These are phyloP conservation scores for Exobasidium cylindrosporum DNA, from an alignment of 1,284 basidiomycete species.

Conservation along the genomic window DNA sequence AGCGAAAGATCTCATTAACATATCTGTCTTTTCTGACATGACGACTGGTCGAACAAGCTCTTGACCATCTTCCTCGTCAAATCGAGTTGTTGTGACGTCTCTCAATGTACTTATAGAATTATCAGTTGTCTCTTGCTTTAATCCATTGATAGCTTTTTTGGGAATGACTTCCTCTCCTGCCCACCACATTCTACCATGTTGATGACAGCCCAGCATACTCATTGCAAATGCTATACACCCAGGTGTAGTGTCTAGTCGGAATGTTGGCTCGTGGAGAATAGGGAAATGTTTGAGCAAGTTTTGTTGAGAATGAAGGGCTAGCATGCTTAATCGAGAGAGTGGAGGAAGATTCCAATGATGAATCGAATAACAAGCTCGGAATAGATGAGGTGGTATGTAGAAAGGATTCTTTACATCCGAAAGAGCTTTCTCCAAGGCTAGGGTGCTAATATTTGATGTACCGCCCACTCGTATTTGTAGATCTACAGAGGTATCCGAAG, in stretches of 20 bases:
- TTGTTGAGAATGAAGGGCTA: slow-evolving; percentile 43
- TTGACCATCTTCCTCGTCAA: slow-evolving; percentile 43
- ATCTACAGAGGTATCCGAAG: slow-evolving; percentile 10
- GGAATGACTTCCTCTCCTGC: slow-evolving; percentile 43
- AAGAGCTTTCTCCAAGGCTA: slow-evolving; percentile 34
- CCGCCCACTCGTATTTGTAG: background rate
- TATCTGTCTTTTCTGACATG: slow-evolving; percentile 43
- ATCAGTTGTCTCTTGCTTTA: slow-evolving; percentile 15
- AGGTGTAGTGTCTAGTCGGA: slow-evolving; percentile 41
- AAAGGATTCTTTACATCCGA: slow-evolving; percentile 39
- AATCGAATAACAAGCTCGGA: slow-evolving; percentile 40
- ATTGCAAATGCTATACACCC: slow-evolving; percentile 40
- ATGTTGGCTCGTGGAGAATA: slow-evolving; percentile 44
- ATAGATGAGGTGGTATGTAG: slow-evolving; percentile 38
- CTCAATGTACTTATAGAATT: slow-evolving; percentile 18
- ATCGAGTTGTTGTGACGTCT: background rate
- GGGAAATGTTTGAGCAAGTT: slow-evolving; percentile 48
- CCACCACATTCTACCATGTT: slow-evolving; percentile 45
- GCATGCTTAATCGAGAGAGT: slow-evolving; percentile 35
- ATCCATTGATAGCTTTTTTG: slow-evolving; percentile 13
- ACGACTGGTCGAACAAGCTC: slow-evolving; percentile 46
- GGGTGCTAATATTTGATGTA: background rate
- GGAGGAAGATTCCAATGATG: slow-evolving; percentile 42
- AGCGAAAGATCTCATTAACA: slow-evolving; percentile 40
- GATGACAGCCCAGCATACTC: slow-evolving; percentile 44